Evolutionary conservation across 352 stramenopile genomes (phyloP), one percentile per base, ranked within the genome.

Genomic region (Globisporangium yorkense): DNA sequence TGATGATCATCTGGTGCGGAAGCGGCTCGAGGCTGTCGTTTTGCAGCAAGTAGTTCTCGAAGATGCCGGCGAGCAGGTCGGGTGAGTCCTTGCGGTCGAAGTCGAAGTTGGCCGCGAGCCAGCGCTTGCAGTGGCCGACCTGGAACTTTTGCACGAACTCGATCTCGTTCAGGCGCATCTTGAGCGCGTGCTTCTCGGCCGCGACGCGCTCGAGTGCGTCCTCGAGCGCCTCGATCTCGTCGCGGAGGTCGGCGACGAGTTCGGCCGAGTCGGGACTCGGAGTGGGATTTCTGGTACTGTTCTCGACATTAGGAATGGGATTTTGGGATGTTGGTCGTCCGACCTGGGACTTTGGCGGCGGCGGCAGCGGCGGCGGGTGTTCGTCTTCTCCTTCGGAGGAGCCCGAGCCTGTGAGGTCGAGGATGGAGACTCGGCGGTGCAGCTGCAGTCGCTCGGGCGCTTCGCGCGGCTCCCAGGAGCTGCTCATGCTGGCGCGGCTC

Each of bases 81-180:
- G 74, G 64, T 4, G 70, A 71, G 63, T 84, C 74, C 45, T 77
- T 77, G 45, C 75, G 72, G 53, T 84, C 75, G 51, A 84, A 84
- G 35, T 81, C 74, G 62, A 67, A 84, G 61, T 84, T 84, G 55
- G 47, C 57, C 15, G 61, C 57, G 40, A 84, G 65, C 74, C 74
- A 84, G 48, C 75, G 75, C 51, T 75, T 72, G 65, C 74, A 84
- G 51, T 84, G 65, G 0, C 44, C 61, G 27, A 72, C 43, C 45
- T 68, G 63, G 48, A 84, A 84, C 56, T 64, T 61, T 31, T 68
- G 62, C 31, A 65, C 59, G 54, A 71, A 80, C 49, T 76, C 54
- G 21, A 78, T 52, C 40, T 77, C 64, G 49, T 77, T 75, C 27
- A 84, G 66, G 37, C 72, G 72, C 61, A 70, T 68, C 49, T 71